phyloP scores from a whole-genome alignment of 2,329 filamentous ascomycete species.

The Alternaria infectoria region DNA sequence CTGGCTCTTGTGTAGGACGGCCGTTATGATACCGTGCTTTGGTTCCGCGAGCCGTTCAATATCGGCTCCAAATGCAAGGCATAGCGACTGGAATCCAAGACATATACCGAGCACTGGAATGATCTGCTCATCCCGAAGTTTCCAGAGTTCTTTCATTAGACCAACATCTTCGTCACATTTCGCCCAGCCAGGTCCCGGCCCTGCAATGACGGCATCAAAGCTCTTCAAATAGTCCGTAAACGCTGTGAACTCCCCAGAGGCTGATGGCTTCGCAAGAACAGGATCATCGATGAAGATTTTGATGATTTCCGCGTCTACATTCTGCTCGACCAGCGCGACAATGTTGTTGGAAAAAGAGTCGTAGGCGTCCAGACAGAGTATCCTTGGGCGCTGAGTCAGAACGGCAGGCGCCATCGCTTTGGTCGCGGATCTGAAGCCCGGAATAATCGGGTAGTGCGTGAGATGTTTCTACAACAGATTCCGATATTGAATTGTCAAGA shows the following conservation, averaged over 20 bases:
- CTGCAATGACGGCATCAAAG: slow-evolving; percentile 87
- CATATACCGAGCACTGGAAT: slow-evolving; percentile 88
- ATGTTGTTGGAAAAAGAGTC: slow-evolving; percentile 98
- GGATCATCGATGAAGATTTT: slow-evolving; percentile 71
- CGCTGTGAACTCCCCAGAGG: slow-evolving; percentile 31
- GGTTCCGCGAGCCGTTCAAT: slow-evolving; percentile 73
- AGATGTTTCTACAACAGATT: neutral
- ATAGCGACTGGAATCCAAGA: slow-evolving; percentile 85
- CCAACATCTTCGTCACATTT: slow-evolving; percentile 77
- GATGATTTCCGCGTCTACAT: slow-evolving; percentile 70
- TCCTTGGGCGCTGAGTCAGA: slow-evolving; percentile 49
- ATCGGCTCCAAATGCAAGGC: slow-evolving; percentile 68
- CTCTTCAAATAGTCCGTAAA: slow-evolving; percentile 56
- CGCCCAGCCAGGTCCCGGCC: slow-evolving; percentile 88
- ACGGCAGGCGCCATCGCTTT: slow-evolving; percentile 37
- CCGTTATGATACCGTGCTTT: slow-evolving; percentile 80
- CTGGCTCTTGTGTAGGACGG: slow-evolving; percentile 64
- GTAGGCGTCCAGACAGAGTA: slow-evolving; percentile 93
- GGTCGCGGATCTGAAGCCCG: neutral
- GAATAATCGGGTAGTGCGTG: neutral
- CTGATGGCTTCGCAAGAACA: slow-evolving; percentile 1
- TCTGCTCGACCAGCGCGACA: slow-evolving; percentile 76
- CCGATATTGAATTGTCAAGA: neutral
- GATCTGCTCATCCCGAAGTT: slow-evolving; percentile 62
- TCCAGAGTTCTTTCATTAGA: slow-evolving; percentile 79